Conservation (phyloP, 106 monocot genomes). For the Apostasia shenzhenica region DNA sequence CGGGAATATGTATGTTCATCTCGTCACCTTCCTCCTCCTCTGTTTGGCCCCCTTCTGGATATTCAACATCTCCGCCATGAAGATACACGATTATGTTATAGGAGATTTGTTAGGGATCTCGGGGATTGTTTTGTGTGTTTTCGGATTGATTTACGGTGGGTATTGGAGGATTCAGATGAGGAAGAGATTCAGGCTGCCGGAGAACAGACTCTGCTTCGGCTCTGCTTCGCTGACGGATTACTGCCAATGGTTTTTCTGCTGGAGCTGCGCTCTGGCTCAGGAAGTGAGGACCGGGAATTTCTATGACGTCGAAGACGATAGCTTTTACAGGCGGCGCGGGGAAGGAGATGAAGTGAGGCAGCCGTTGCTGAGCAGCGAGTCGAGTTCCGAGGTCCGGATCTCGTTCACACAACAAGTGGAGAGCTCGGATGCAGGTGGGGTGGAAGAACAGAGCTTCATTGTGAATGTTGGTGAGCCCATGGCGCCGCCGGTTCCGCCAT, state of each 20-base stretch:
- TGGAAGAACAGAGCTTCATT: not conserved
- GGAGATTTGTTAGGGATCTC: slow-evolving; percentile 20
- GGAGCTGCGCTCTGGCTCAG: slow-evolving; percentile 44
- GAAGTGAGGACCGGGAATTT: slow-evolving; percentile 36
- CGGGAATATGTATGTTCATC: slow-evolving; percentile 53
- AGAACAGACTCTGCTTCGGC: slow-evolving; percentile 25
- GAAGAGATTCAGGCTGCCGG: slow-evolving; percentile 38
- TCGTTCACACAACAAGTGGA: not conserved
- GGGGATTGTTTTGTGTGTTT: slow-evolving; percentile 32
- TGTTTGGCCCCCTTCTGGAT: slow-evolving; percentile 36
- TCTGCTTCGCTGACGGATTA: slow-evolving; percentile 28
- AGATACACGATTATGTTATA: slow-evolving; percentile 26
- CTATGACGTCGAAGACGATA: slow-evolving; percentile 30
- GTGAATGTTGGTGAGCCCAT: not conserved
- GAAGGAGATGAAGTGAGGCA: slow-evolving; percentile 8
- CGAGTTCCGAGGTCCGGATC: not conserved
- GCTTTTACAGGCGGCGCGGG: slow-evolving; percentile 5
- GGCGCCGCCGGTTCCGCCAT: slow-evolving; percentile 1
- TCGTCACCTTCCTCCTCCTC: slow-evolving; percentile 36
- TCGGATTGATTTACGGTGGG: slow-evolving; percentile 43
- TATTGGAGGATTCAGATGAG: slow-evolving; percentile 54
- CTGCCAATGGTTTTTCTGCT: slow-evolving; percentile 41
- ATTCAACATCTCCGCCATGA: slow-evolving; percentile 33
- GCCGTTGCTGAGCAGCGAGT: not conserved
- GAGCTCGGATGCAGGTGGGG: not conserved